Base-by-base conservation (phyloP, 1,284 basidiomycete genomes). In the Coniferiporia weirii region DNA sequence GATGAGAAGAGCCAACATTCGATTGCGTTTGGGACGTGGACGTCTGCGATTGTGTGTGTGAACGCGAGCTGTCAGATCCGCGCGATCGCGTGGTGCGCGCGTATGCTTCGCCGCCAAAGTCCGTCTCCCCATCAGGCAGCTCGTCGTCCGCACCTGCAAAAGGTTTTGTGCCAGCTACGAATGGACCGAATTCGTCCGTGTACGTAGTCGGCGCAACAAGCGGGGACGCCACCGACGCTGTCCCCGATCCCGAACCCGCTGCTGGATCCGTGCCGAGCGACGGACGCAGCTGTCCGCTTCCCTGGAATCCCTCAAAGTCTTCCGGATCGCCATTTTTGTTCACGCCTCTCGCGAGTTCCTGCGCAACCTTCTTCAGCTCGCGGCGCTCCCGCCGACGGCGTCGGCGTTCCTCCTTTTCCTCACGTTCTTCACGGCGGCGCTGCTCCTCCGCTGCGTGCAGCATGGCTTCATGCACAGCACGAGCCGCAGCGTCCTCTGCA, bases 101-200 rank as follows among this genome's bases (percentile, higher is more conserved):
- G 66, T 87, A 87, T 2, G 78, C 63, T 45, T 74, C 77, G 0
- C 79, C 85, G 49, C 79, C 86, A 19, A 88, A 75, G 68, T 88
- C 86, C 0, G 81, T 82, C 45, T 75, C 77, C 7, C 79, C 82
- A 1, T 70, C 78, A 0, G 78, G 79, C 0, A 62, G 65, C 1
- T 71, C 73, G 1, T 77, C 79, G 3, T 60, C 27, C 27, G 27
- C 61, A 7, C 66, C 70, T 9, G 56, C 63, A 9, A 64, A 60
- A 5, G 64, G 59, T 63, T 52, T 55, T 12, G 57, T 59, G 51
- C 70, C 57, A 52, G 68, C 36, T 15, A 71, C 62, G 64, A 76
- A 78, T 5, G 74, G 70, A 8, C 77, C 76, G 59, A 73, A 79
- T 19, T 75, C 75, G 35, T 72, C 62, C 19, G 34, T 50, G n/a